Conservation (phyloP, 73 alveolate genomes). For the Paramecium octaurelia region DNA sequence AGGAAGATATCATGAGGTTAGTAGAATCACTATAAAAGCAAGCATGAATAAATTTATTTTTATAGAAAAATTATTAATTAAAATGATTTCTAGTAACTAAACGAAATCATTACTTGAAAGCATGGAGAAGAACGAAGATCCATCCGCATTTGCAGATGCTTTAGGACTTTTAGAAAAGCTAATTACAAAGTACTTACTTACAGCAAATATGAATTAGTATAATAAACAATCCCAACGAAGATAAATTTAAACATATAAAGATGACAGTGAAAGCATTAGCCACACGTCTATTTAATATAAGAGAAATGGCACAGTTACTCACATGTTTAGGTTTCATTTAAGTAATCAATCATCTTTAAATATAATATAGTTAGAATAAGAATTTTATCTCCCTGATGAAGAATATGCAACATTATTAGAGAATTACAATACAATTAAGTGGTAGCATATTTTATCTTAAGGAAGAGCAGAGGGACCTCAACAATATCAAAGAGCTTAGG, state of each 20-base stretch:
- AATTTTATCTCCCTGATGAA: not conserved
- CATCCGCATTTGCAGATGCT: conserved; percentile 25
- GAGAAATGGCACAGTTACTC: not conserved
- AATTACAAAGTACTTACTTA: not conserved
- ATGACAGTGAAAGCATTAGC: not conserved
- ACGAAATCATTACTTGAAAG: not conserved
- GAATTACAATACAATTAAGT: not conserved
- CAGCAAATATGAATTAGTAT: not conserved
- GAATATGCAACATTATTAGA: not conserved
- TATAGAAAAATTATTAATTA: not conserved
- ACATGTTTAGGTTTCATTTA: not conserved
- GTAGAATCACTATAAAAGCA: not conserved
- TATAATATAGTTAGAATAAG: not conserved
- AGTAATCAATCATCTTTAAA: not conserved
- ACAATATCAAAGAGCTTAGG: not conserved
- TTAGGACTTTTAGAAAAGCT: not conserved
- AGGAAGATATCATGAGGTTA: not conserved
- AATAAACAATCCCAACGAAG: not conserved
- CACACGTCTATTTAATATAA: not conserved
- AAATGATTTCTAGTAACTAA: not conserved
- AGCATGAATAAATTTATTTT: not conserved
- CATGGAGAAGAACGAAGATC: not conserved
- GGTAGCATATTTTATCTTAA: not conserved
- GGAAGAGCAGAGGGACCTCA: not conserved
- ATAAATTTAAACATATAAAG: not conserved